A percentile compares a stretch with the other conserved stretches of the same genome.
Evolutionary conservation across 768 basidiomycete species (phyloP).

Genomic region (Tylopilus sp.): DNA sequence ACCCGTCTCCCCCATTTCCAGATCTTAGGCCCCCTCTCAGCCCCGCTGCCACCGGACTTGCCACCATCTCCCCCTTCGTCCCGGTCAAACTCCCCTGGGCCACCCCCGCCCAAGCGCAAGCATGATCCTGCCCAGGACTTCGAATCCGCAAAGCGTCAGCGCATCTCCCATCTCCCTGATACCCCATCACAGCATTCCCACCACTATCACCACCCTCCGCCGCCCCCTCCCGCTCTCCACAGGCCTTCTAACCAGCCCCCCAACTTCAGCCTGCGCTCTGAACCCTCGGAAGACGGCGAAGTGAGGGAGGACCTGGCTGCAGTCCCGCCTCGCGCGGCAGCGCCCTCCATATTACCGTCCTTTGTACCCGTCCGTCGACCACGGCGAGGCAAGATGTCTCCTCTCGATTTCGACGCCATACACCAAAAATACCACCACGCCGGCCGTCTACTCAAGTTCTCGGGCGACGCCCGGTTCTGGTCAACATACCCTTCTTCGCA

Average conservation of each 20-base stretch:
- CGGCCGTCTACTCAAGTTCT: constrained; percentile 79
- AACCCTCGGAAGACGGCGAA: constrained; percentile 47
- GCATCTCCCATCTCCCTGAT: constrained; percentile 24
- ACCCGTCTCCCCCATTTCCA: constrained; percentile 19
- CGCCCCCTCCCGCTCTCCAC: constrained; percentile 15
- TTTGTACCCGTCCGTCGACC: constrained; percentile 63
- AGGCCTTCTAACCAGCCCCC: constrained; percentile 23
- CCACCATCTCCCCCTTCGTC: constrained; percentile 46
- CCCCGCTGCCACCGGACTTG: constrained; percentile 43
- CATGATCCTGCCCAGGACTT: constrained; percentile 26
- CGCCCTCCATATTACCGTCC: constrained; percentile 31
- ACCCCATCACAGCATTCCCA: constrained; percentile 26
- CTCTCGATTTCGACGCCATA: constrained; percentile 52
- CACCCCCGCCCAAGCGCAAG: constrained; percentile 38
- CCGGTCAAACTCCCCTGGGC: constrained; percentile 40
- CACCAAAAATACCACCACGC: constrained; percentile 67
- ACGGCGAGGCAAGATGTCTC: constrained; percentile 52
- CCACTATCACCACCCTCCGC: constrained; percentile 29
- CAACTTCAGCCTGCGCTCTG: constrained; percentile 32
- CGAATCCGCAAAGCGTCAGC: constrained; percentile 31
- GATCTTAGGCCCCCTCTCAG: constrained; percentile 39
- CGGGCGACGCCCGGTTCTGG: constrained; percentile 76
- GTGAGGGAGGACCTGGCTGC: constrained; percentile 38
- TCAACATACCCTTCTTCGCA: constrained; percentile 65
- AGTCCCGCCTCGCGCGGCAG: constrained; percentile 21